Percentiles rank a stretch among this genome's conserved stretches.
These are phyloP conservation scores for Grifola frondosa DNA, from an alignment of 1,284 basidiomycete genomes.

Conservation along the genomic window DNA sequence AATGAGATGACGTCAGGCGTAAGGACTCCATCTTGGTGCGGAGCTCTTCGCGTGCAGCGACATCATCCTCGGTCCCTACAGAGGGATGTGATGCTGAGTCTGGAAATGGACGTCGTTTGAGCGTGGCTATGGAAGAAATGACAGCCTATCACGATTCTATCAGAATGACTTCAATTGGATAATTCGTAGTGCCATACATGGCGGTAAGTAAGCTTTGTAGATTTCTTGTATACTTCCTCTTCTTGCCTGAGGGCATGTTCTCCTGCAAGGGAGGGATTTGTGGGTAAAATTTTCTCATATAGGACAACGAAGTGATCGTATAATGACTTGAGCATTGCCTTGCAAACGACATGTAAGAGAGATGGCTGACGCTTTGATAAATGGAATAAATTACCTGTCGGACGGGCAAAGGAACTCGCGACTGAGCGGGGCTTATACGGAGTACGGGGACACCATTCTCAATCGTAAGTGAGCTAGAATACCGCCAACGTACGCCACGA, in stretches of 20 bases:
- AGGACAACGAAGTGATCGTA: conserved; percentile 70
- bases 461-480: neutral
- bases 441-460: conserved; percentile 69
- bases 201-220: conserved; percentile 76
- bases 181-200: conserved; percentile 49
- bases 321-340: conserved; percentile 72
- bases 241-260: conserved; percentile 80
- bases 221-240: conserved; percentile 68
- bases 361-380: neutral
- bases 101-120: conserved; percentile 73
- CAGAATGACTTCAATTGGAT: conserved; percentile 1
- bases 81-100: conserved; percentile 65
- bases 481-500: neutral
- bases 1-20: conserved; percentile 49
- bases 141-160: conserved; percentile 51
- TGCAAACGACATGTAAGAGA: conserved; percentile 10
- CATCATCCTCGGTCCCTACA: conserved; percentile 77
- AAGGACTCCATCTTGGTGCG: conserved; percentile 59
- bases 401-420: conserved; percentile 63
- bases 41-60: conserved; percentile 56
- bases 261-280: conserved; percentile 57
- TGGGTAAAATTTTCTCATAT: conserved; percentile 52
- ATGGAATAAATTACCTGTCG: conserved; percentile 56
- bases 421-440: conserved; percentile 59
- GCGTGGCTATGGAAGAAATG: conserved; percentile 67